Base-by-base conservation (phyloP, 2,329 filamentous ascomycete genomes). In the Arthrobotrys iridis region DNA sequence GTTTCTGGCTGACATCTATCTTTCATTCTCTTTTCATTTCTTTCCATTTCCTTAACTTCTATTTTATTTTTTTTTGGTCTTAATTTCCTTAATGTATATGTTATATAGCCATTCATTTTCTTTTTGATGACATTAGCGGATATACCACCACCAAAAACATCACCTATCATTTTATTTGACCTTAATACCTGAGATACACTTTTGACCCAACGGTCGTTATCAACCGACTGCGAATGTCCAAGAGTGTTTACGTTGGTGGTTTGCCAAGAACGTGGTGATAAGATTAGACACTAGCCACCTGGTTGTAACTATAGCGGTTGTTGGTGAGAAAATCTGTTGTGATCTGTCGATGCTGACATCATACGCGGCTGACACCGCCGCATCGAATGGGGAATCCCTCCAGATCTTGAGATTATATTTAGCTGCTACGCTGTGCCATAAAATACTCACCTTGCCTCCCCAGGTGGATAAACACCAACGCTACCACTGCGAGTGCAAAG, bases 51-150 rank as follows among this genome's bases (percentile, higher is more conserved):
- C 11, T 28, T 50, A 41, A 13, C 22, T 58, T 35, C 13, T 26
- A 48, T 22, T 58, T 37, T 66, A 10, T 22, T 46, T 66, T 37
- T 40, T 18, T 46, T n/a, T n/a, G n/a, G n/a, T n/a, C n/a, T n/a
- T 33, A 52, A 37, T 28, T 57, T n/a, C 26, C 18, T 41, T 41
- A 41, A 58, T 67, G 37, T 48, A 68, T 20, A 48, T 68, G 64
- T 68, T 60, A 50, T 55, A 70, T 52, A 62, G 45, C 57, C 65
- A 55, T 70, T 70, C 65, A 26, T 57, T 66, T 52, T 30, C 40
- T 26, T 43, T 20, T 48, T 57, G 58, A 63, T 28, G 65, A 60
- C 26, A 46, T 72, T 72, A 72, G 67, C 67, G 67, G 50, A 72
- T 72, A 72, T 35, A 33, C 28, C 4, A 55, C 18, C 37, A 55